These are phyloP conservation scores for Diaporthe batatas DNA, from an alignment of 2,329 filamentous ascomycete species.

Conservation along the genomic window DNA sequence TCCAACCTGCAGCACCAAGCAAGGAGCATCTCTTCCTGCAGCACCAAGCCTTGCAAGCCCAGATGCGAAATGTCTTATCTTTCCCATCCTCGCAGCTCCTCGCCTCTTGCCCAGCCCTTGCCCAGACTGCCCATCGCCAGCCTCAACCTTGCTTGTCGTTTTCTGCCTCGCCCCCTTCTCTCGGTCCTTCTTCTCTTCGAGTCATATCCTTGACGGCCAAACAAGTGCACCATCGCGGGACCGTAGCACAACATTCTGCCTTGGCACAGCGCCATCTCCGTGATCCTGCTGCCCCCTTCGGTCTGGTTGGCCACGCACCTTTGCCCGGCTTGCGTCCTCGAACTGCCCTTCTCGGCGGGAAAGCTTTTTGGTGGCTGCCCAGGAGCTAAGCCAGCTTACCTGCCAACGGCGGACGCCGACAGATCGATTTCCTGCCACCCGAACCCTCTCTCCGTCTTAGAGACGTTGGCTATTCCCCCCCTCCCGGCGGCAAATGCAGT, in stretches of 20 bases:
- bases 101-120: slow-evolving; percentile 26
- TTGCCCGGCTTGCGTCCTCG: slow-evolving; percentile 25
- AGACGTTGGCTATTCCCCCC: not conserved
- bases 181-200: not conserved
- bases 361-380: slow-evolving; percentile 9
- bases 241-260: slow-evolving; percentile 22
- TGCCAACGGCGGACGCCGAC: slow-evolving; percentile 1
- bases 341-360: slow-evolving; percentile 24
- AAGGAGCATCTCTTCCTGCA: not conserved
- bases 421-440: not conserved
- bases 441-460: not conserved
- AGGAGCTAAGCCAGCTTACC: slow-evolving; percentile 21
- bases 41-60: slow-evolving; percentile 5
- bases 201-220: not conserved
- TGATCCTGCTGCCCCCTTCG: slow-evolving; percentile 2
- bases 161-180: not conserved
- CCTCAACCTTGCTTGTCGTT: slow-evolving; percentile 25
- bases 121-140: slow-evolving; percentile 26
- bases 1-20: too few species aligned
- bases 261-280: slow-evolving; percentile 27
- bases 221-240: slow-evolving; percentile 2
- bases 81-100: slow-evolving; percentile 6
- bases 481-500: slow-evolving; percentile 45
- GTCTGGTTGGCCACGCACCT: not conserved
- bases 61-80: slow-evolving; percentile 28